Conservation (phyloP, 2,329 filamentous ascomycete species). For the Colletotrichum echinochloae region DNA sequence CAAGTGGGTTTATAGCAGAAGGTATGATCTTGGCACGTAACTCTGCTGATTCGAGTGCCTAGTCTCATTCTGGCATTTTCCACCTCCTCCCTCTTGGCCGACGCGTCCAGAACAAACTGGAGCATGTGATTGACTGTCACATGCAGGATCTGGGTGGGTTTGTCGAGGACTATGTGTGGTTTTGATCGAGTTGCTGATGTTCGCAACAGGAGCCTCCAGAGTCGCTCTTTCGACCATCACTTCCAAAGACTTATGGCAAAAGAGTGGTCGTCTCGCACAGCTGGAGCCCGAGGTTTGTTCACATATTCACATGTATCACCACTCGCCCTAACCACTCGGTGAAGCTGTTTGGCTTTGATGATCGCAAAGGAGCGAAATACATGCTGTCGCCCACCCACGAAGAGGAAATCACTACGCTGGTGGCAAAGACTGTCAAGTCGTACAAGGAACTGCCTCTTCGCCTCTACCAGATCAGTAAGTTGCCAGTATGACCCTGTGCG, state of each 20-base stretch:
- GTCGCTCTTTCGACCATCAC: slow-evolving; percentile 87
- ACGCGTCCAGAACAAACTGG: slow-evolving; percentile 89
- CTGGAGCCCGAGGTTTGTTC: slow-evolving; percentile 76
- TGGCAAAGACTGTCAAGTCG: slow-evolving; percentile 78
- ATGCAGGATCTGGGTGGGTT: slow-evolving; percentile 80
- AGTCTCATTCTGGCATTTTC: slow-evolving; percentile 91
- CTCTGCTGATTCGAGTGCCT: slow-evolving; percentile 8
- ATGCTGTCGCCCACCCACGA: slow-evolving; percentile 94
- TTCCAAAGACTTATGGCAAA: slow-evolving; percentile 84
- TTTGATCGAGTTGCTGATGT: background rate
- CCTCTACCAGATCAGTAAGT: slow-evolving; percentile 87
- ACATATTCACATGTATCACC: background rate
- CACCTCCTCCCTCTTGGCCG: slow-evolving; percentile 90
- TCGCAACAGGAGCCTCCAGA: slow-evolving; percentile 77
- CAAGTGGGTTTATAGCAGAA: slow-evolving; percentile 64
- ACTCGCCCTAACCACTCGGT: slow-evolving; percentile 40
- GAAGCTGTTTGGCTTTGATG: slow-evolving; percentile 82
- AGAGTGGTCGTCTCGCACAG: slow-evolving; percentile 82
- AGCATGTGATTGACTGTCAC: slow-evolving; percentile 86
- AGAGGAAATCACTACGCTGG: slow-evolving; percentile 91
- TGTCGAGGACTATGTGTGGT: background rate
- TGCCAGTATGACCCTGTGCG: too few relatives aligned
- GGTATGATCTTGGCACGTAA: background rate
- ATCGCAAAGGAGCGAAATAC: slow-evolving; percentile 80
- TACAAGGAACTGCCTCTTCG: slow-evolving; percentile 89